Evolutionary conservation across 2,329 filamentous ascomycete genomes (phyloP).

Genomic region (Sarocladiaceae sp.): DNA sequence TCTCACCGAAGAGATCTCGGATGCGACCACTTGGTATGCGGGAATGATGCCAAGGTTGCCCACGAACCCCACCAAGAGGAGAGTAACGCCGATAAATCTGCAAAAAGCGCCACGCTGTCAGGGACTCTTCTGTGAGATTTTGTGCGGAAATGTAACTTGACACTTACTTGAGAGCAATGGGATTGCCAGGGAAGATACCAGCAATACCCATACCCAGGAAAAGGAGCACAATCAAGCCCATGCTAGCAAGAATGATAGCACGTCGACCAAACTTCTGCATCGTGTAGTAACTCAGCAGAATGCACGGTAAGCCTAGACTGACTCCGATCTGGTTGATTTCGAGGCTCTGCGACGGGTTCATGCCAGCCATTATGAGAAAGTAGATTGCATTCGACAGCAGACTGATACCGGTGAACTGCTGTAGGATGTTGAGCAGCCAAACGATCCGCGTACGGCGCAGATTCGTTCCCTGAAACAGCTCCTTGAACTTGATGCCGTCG

Average conservation of each 20-base stretch:
- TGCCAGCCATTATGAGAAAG: constrained; percentile 28
- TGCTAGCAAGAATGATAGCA: neutral
- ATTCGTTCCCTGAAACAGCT: neutral
- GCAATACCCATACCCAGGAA: neutral
- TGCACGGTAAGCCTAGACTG: neutral
- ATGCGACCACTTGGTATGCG: neutral
- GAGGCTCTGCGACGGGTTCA: constrained; percentile 14
- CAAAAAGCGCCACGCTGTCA: too few relatives aligned
- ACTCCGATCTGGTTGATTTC: neutral
- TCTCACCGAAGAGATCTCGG: constrained; percentile 1
- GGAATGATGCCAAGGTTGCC: neutral
- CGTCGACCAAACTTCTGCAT: neutral
- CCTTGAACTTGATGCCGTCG: neutral
- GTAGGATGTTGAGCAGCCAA: constrained; percentile 34
- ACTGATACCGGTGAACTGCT: constrained; percentile 37
- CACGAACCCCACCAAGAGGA: neutral
- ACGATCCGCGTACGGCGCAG: constrained; percentile 31
- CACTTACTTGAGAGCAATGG: neutral
- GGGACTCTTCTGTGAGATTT: too few relatives aligned
- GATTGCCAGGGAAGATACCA: neutral
- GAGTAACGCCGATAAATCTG: neutral
- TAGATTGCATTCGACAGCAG: constrained; percentile 38
- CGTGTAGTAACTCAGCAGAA: neutral
- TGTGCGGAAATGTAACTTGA: too few relatives aligned
- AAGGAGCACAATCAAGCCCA: neutral